phyloP scores from a whole-genome alignment of 75 land plant genomes.

The Chamaecyparis obtusa region DNA sequence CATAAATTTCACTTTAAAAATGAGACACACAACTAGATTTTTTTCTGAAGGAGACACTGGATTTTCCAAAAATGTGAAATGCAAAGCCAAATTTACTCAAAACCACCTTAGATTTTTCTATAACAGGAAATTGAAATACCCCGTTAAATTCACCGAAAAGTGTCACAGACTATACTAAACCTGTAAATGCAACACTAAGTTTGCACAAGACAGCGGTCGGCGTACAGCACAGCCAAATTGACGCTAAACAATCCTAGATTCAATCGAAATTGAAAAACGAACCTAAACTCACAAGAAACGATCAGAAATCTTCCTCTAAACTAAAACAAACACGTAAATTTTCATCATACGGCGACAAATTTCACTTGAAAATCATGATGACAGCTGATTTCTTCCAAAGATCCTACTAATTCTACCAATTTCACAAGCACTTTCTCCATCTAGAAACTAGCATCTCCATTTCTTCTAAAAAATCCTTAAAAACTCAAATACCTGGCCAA shows the following conservation, averaged over 20 bases:
- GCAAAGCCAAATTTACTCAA: too few relatives aligned
- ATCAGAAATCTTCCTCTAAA: background rate
- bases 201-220: too few relatives aligned
- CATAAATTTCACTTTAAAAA: background rate
- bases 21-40: too few relatives aligned
- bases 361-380: background rate
- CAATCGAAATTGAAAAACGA: background rate
- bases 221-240: too few relatives aligned
- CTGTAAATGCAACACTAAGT: too few relatives aligned
- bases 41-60: too few relatives aligned
- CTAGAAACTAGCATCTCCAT: background rate
- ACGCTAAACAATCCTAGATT: too few relatives aligned
- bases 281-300: background rate
- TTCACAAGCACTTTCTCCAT: background rate
- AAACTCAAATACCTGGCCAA: background rate
- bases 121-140: too few relatives aligned
- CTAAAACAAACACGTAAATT: background rate
- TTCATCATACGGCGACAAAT: background rate
- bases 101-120: too few relatives aligned
- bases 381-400: background rate
- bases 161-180: too few relatives aligned
- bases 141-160: too few relatives aligned
- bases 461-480: background rate
- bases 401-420: background rate
- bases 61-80: too few relatives aligned